Conservation (phyloP, 1,284 basidiomycete species). For the Ustilago tritici region DNA sequence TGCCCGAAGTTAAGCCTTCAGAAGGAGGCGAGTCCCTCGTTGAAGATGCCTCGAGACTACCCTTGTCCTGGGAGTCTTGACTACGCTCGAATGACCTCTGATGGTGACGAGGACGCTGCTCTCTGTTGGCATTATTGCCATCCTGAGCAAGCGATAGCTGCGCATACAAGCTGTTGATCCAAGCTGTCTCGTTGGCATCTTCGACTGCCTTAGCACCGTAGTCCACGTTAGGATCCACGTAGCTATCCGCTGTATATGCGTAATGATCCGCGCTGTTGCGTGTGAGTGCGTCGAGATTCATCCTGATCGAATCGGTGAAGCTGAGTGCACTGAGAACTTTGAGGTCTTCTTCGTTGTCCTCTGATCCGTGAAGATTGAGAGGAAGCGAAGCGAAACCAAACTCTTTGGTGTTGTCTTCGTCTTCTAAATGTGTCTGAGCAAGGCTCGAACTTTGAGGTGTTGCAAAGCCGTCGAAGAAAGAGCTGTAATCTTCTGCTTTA, state of each 20-base stretch:
- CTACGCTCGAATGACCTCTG: slow-evolving; percentile 3
- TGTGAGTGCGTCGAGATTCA: slow-evolving; percentile 30
- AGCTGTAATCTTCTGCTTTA: slow-evolving; percentile 12
- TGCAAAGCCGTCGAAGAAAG: slow-evolving; percentile 28
- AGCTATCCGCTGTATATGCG: slow-evolving; percentile 29
- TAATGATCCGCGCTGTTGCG: slow-evolving; percentile 28
- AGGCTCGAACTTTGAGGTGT: neutral
- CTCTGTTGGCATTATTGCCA: neutral
- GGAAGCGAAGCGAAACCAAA: neutral
- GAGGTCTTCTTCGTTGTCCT: slow-evolving; percentile 26
- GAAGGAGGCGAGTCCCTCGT: slow-evolving; percentile 22
- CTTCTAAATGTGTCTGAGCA: neutral
- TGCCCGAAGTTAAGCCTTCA: slow-evolving; percentile 22
- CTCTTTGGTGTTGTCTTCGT: neutral
- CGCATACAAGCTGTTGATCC: slow-evolving; percentile 24
- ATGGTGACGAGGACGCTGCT: slow-evolving; percentile 1
- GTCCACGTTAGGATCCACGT: slow-evolving; percentile 28
- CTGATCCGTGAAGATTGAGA: neutral
- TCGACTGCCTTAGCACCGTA: slow-evolving; percentile 22
- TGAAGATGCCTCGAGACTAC: slow-evolving; percentile 7
- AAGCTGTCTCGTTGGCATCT: neutral
- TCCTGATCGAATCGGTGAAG: slow-evolving; percentile 27
- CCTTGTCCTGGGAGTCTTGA: neutral
- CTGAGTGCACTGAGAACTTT: slow-evolving; percentile 21
- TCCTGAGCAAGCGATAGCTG: slow-evolving; percentile 25